Evolutionary conservation across 768 basidiomycete species (phyloP).

Genomic region (Amanita rimosa): DNA sequence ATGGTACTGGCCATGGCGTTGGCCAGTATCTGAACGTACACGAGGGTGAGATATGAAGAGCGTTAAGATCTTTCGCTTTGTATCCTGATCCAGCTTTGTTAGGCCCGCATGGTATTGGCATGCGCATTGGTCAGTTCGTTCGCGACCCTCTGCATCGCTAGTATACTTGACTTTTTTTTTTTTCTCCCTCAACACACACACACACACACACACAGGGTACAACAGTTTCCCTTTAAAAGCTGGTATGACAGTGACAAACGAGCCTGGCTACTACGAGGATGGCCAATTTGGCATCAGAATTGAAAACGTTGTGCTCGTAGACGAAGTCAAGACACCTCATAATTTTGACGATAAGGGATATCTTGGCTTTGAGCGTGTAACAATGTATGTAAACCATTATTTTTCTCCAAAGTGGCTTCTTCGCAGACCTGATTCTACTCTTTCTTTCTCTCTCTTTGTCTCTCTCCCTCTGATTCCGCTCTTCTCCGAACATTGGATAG

Average conservation of each 20-base stretch:
- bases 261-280: constrained; percentile 89
- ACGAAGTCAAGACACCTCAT: constrained; percentile 53
- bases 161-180: no score
- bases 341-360: constrained; percentile 82
- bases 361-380: constrained; percentile 77
- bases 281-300: constrained; percentile 89
- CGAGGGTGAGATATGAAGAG: constrained; percentile 43
- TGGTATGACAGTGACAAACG: constrained; percentile 90
- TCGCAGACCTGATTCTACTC: no score
- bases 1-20: constrained; percentile 92
- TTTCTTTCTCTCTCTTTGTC: background rate
- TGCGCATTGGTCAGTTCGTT: constrained; percentile 31
- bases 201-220: constrained; percentile 35
- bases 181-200: no score
- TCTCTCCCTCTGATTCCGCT: background rate
- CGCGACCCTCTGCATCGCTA: no score
- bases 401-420: no score
- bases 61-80: background rate
- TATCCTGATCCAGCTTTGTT: background rate
- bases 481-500: constrained; percentile 19
- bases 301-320: constrained; percentile 80
- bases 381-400: constrained; percentile 74
- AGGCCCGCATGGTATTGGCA: constrained; percentile 55
- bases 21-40: constrained; percentile 94
- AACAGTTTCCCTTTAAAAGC: constrained; percentile 64